Conservation (phyloP, 2,329 filamentous ascomycete species). For the Colletotrichum sublineola region DNA sequence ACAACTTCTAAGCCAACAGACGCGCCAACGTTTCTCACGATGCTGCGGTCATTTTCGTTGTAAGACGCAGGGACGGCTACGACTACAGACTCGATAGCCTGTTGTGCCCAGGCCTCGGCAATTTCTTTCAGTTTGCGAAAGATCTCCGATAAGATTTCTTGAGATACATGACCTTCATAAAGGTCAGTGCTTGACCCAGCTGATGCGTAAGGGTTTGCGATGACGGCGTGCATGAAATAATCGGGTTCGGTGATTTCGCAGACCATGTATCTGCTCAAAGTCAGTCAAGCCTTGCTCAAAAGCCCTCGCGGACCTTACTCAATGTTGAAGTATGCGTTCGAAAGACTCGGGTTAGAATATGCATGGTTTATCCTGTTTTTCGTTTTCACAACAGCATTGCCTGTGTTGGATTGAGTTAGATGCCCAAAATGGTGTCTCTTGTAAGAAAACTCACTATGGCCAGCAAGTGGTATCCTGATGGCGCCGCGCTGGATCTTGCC, state of each 20-base stretch:
- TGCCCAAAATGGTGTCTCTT: too few species aligned
- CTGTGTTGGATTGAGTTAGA: neutral
- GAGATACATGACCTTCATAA: neutral
- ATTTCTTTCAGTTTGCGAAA: neutral
- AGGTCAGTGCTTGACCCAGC: accelerated
- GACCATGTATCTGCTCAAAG: neutral
- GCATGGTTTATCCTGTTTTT: neutral
- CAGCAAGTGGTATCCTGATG: conserved; percentile 1
- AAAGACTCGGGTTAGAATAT: neutral
- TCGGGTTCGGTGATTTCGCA: conserved; percentile 4
- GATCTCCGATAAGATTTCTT: neutral
- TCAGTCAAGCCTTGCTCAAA: neutral
- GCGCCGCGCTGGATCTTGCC: conserved; percentile 6
- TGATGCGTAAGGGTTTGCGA: neutral
- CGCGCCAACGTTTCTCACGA: neutral
- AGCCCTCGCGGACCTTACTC: neutral
- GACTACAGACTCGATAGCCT: neutral
- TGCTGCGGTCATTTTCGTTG: neutral
- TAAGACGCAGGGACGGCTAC: conserved; percentile 4
- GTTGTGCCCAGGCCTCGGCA: neutral
- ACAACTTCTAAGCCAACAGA: neutral
- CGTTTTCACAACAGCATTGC: neutral
- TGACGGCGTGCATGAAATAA: conserved; percentile 2
- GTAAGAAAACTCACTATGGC: neutral
- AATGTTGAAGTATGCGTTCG: neutral